These are phyloP conservation scores for Cucurbitaria berberidis DNA, from an alignment of 2,329 filamentous ascomycete species.

Conservation along the genomic window DNA sequence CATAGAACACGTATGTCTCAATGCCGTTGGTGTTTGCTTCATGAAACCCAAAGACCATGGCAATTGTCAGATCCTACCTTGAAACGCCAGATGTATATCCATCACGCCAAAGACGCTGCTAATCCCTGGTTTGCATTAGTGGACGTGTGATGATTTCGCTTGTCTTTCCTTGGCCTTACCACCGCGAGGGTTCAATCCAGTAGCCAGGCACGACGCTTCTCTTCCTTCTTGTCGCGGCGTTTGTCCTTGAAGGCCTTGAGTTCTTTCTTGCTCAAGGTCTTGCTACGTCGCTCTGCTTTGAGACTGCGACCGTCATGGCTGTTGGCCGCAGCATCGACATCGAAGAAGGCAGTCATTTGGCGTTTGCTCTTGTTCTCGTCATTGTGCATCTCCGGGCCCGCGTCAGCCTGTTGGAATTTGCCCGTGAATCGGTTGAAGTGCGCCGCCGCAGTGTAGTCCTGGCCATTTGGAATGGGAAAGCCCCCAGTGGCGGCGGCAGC, in stretches of 20 bases:
- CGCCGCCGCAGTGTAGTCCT: conserved; percentile 70
- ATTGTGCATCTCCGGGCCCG: conserved; percentile 76
- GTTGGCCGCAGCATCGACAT: conserved; percentile 93
- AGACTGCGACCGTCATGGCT: conserved; percentile 87
- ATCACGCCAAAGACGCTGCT: conserved; percentile 6
- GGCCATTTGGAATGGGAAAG: conserved; percentile 26
- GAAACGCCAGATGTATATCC: conserved; percentile 9
- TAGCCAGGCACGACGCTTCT: conserved; percentile 91
- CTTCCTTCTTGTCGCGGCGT: conserved; percentile 85
- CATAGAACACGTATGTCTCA: conserved; percentile 1
- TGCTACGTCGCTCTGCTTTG: conserved; percentile 85
- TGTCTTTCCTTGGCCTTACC: conserved; percentile 37
- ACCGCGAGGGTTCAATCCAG: conserved; percentile 66
- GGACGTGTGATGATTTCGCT: conserved; percentile 25
- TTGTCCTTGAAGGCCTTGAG: conserved; percentile 92
- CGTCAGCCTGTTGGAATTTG: conserved; percentile 72
- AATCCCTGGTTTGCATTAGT: conserved; percentile 38
- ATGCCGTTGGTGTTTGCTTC: background rate
- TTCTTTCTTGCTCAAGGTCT: conserved; percentile 84
- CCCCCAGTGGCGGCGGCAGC: conserved; percentile 34
- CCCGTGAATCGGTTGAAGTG: conserved; percentile 94
- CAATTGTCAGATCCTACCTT: conserved; percentile 25
- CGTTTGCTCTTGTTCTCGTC: conserved; percentile 86
- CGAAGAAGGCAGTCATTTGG: conserved; percentile 94
- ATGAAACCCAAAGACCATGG: conserved; percentile 5